These are phyloP conservation scores for Fomitopsis betulina DNA, from an alignment of 1,284 basidiomycete genomes.

Conservation along the genomic window DNA sequence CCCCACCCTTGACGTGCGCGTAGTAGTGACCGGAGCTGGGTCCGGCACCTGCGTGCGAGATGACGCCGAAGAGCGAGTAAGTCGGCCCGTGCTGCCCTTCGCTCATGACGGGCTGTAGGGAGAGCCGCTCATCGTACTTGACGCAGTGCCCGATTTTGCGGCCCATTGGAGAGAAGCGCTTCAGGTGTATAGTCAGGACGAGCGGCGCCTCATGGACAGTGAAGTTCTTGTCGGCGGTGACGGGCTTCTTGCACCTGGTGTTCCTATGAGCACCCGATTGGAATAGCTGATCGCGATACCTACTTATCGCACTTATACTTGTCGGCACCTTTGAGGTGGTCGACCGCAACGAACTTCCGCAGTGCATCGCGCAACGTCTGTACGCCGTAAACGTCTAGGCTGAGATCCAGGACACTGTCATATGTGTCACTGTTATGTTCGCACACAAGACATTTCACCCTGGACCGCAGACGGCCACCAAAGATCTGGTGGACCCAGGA, in stretches of 20 bases:
- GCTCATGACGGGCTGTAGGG: constrained; percentile 82
- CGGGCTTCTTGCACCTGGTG: constrained; percentile 81
- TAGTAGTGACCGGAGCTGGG: constrained; percentile 97
- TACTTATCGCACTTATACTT: constrained; percentile 99
- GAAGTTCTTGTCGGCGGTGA: constrained; percentile 86
- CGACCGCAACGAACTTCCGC: constrained; percentile 78
- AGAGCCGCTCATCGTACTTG: constrained; percentile 76
- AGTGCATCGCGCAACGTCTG: constrained; percentile 73
- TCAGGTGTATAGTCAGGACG: constrained; percentile 95
- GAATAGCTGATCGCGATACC: constrained; percentile 25
- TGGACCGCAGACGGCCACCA: constrained; percentile 88
- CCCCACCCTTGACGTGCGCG: constrained; percentile 74
- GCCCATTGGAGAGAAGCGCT: constrained; percentile 90
- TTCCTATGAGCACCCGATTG: constrained; percentile 3
- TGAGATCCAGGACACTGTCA: constrained; percentile 92
- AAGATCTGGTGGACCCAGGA: constrained; percentile 96
- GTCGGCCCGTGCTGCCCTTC: constrained; percentile 67
- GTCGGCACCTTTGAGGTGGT: constrained; percentile 84
- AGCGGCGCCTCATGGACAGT: constrained; percentile 85
- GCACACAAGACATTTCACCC: constrained; percentile 88
- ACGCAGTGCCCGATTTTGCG: constrained; percentile 81
- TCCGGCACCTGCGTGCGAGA: constrained; percentile 89
- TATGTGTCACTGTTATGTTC: constrained; percentile 92
- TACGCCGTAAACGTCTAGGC: constrained; percentile 76
- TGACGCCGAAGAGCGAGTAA: constrained; percentile 91